Evolutionary conservation across 1,139 yeast genomes (phyloP), one percentile per base, ranked within the genome.

Genomic region (Yamadazyma diddensiae): DNA sequence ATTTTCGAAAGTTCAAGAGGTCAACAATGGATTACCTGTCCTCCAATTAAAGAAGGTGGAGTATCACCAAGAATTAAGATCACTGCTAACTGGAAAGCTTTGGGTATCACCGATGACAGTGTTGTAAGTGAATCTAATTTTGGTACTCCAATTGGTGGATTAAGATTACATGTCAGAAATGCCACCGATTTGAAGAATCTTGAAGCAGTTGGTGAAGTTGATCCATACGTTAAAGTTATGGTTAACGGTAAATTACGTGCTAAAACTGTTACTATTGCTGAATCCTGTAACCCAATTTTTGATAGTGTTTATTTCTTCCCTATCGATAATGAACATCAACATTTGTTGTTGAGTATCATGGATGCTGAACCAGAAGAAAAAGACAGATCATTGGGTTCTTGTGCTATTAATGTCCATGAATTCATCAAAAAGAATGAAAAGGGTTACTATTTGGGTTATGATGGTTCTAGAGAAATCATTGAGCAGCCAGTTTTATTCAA

Each of bases 1-100:
- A 55, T 77, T 7, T 70, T 77, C 41, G 75, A 71, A 42, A 59
- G 70, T n/a, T 57, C 71, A 5, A 70, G 78, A 42, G 77, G 77
- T 15, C 74, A 69, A 41, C 72, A 69, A 41, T 61, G 73, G 63
- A 61, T 79, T 31, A 56, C 65, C 8, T 70, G 77, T 33, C 55
- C 66, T 3, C 77, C 69, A 5, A 38, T 57, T 22, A 47, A 41
- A 9, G 39, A 39, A 11, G 55, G 51, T 16, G 59, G 58, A 1
- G 50, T 77, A 13, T 55, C 63, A 24, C 79, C 86, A 43, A 61
- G 61, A 29, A 57, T 79, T 37, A 67, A 76, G 49, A 50, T 82
- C 27, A 57, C 73, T 30, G 77, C 84, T 30, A 54, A 58, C 22
- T 84, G 92, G 90, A 83, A 82, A 50, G 85, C 90, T n/a, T 61